Conservation (phyloP, 225 moss, liverwort and hornwort genomes). For the Pseudoscleropodium purum region DNA sequence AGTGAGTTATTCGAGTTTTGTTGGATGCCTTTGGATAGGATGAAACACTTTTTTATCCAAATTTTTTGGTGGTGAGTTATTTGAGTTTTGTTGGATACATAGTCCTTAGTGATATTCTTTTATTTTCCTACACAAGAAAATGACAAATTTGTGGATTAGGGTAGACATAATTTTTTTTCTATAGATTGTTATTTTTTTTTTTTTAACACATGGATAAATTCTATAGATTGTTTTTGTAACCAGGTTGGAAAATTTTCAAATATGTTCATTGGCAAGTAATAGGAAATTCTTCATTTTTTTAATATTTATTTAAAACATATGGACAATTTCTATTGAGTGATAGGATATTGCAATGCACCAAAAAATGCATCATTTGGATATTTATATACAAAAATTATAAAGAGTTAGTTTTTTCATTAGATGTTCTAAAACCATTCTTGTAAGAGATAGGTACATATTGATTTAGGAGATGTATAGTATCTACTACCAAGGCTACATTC, state of each 20-base stretch:
- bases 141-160: neutral
- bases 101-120: accelerated
- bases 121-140: neutral
- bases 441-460: neutral
- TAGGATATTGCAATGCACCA: too few species aligned
- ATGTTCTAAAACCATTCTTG: neutral
- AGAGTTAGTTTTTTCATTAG: accelerated
- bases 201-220: too few species aligned
- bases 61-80: too few species aligned
- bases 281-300: too few species aligned
- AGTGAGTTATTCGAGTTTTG: neutral
- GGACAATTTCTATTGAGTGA: neutral
- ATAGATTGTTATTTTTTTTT: accelerated
- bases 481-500: neutral
- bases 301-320: too few species aligned
- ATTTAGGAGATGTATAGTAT: neutral
- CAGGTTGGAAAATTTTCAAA: neutral
- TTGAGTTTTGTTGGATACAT: too few species aligned
- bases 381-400: accelerated
- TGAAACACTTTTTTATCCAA: too few species aligned
- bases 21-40: neutral
- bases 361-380: neutral
- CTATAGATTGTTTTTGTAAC: accelerated
- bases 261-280: neutral
- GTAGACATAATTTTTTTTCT: too few species aligned